These are phyloP conservation scores for Phyllachora maydis DNA, from an alignment of 2,329 filamentous ascomycete species.

Conservation along the genomic window DNA sequence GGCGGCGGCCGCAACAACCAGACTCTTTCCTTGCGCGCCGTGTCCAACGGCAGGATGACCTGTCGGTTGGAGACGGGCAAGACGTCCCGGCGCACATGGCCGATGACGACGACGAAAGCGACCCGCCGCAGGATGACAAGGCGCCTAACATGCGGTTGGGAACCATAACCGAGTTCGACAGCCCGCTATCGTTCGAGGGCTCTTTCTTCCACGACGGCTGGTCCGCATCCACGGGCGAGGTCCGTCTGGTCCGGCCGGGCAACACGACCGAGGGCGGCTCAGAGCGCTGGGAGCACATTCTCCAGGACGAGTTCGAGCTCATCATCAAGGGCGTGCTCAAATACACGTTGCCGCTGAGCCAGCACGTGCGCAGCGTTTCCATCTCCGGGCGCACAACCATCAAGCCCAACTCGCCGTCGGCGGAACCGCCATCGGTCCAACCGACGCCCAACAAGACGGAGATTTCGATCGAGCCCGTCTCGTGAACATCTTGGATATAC, in stretches of 20 bases:
- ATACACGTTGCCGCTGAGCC: constrained; percentile 48
- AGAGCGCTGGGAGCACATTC: constrained; percentile 73
- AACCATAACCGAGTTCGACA: constrained; percentile 70
- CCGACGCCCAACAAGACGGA: constrained; percentile 16
- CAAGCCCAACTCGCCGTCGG: constrained; percentile 41
- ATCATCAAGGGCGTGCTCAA: constrained; percentile 82
- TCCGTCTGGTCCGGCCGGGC: constrained; percentile 64
- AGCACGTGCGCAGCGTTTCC: constrained; percentile 34
- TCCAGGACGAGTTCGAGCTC: constrained; percentile 82
- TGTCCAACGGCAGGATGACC: neutral
- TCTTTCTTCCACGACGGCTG: constrained; percentile 61
- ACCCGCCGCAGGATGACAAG: constrained; percentile 28
- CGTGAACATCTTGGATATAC: too few species aligned
- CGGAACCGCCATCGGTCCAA: constrained; percentile 15
- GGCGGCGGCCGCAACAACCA: constrained; percentile 19
- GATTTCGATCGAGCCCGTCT: too few species aligned
- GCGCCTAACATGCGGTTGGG: constrained; percentile 84
- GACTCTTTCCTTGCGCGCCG: constrained; percentile 1
- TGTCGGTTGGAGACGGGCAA: too few species aligned
- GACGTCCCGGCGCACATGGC: constrained; percentile 6
- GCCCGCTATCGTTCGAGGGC: constrained; percentile 71
- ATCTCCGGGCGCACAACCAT: constrained; percentile 39
- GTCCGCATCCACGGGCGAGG: constrained; percentile 59
- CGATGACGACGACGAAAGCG: constrained; percentile 17
- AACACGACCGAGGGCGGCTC: constrained; percentile 77